Evolutionary conservation across 306 rosid genomes (phyloP).

Genomic region (Carpinus fangiana): DNA sequence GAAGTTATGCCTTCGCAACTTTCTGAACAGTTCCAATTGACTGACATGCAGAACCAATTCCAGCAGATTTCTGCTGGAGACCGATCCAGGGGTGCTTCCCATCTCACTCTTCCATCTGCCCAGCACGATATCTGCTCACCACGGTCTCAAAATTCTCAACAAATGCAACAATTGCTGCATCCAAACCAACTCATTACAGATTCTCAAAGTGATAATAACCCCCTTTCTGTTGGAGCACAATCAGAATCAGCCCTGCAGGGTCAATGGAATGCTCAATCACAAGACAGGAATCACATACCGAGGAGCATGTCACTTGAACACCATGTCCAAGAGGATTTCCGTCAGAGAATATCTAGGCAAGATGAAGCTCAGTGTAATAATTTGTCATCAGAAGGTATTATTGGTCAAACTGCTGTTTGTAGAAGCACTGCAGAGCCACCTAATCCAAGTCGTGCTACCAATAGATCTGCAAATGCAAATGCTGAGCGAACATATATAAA

Average conservation of each 20-base stretch:
- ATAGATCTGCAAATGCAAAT: conserved; percentile 21
- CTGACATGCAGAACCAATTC: conserved; percentile 79
- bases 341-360: conserved; percentile 54
- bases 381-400: conserved; percentile 64
- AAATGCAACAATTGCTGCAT: conserved; percentile 56
- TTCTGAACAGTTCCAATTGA: conserved; percentile 61
- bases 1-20: conserved; percentile 55
- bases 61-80: conserved; percentile 64
- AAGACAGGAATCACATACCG: conserved; percentile 36
- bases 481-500: conserved; percentile 45
- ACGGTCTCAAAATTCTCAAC: conserved; percentile 59
- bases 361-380: conserved; percentile 86
- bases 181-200: conserved; percentile 53
- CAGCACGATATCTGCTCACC: conserved; percentile 61
- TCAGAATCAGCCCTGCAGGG: conserved; percentile 51
- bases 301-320: conserved; percentile 40
- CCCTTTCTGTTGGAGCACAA: conserved; percentile 65
- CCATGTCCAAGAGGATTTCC: conserved; percentile 51
- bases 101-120: conserved; percentile 51
- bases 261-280: conserved; percentile 51
- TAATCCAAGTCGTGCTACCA: conserved; percentile 33
- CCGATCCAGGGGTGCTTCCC: conserved; percentile 55
- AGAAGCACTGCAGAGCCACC: conserved; percentile 45
- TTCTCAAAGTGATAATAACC: conserved; percentile 67
- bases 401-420: conserved; percentile 57